Conservation (phyloP, 257 asterid species). For the Hygrophila difformis region DNA sequence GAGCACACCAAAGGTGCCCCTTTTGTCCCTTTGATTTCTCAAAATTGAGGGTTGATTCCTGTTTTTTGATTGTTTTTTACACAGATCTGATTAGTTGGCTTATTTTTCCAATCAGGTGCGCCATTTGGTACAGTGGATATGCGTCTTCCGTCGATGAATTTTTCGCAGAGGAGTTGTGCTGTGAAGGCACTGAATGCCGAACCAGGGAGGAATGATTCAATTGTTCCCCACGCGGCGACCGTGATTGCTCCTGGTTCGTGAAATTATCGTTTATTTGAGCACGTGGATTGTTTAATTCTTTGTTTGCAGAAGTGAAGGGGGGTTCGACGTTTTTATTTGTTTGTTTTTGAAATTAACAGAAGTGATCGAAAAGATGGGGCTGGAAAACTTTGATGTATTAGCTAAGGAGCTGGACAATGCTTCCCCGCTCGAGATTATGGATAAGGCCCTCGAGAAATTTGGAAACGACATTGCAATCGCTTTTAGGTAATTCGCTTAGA, state of each 20-base stretch:
- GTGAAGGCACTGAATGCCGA: conserved; percentile 29
- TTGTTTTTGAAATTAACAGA: conserved; percentile 11
- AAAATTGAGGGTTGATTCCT: background rate
- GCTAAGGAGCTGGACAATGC: no score
- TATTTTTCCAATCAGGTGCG: conserved; percentile 10
- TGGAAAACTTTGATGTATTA: no score
- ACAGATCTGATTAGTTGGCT: background rate
- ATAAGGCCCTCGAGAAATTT: conserved; percentile 44
- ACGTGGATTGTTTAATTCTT: no score
- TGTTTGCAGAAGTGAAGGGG: no score
- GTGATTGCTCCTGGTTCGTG: conserved; percentile 26
- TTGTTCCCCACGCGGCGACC: conserved; percentile 33
- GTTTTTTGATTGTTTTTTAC: background rate
- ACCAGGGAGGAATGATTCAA: conserved; percentile 27
- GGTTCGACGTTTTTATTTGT: no score
- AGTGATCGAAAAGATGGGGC: conserved; percentile 26
- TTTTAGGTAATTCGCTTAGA: conserved; percentile 30
- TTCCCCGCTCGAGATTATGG: no score
- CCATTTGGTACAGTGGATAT: conserved; percentile 35
- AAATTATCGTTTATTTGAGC: no score
- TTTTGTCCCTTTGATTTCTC: background rate
- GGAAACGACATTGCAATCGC: conserved; percentile 61
- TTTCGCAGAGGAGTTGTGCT: conserved; percentile 22
- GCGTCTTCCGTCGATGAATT: conserved; percentile 19
- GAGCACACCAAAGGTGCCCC: conserved; percentile 43